These are phyloP conservation scores for Hirschfeldia incana DNA, from an alignment of 345 rosid genomes.

Conservation along the genomic window DNA sequence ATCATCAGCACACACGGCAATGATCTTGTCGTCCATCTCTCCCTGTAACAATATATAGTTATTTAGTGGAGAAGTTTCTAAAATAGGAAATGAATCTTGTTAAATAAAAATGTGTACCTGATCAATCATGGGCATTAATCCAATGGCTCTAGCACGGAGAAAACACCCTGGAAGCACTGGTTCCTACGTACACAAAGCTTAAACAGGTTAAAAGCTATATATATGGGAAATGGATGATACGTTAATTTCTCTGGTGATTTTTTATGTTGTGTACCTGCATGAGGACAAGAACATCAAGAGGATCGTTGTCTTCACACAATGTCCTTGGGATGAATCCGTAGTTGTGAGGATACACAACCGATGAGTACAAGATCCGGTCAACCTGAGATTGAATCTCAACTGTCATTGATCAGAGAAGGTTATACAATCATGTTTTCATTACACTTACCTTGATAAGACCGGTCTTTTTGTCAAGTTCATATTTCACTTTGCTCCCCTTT, in stretches of 20 bases:
- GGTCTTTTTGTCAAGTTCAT: conserved; percentile 97
- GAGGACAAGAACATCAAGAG: conserved; percentile 84
- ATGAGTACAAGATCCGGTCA: conserved; percentile 81
- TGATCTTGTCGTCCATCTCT: conserved; percentile 97
- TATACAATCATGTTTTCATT: not conserved
- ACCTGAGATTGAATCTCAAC: conserved; percentile 48
- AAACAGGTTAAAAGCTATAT: not conserved
- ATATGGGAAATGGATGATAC: not conserved
- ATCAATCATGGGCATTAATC: conserved; percentile 99
- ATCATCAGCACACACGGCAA: conserved; percentile 97
- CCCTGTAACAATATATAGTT: conserved; percentile 47
- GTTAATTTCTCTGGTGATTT: not conserved
- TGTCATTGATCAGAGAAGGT: too few species aligned
- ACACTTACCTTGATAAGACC: conserved; percentile 79
- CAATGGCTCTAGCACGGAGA: conserved; percentile 92
- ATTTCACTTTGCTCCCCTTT: conserved; percentile 96
- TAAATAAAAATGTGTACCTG: conserved; percentile 48
- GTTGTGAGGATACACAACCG: conserved; percentile 97
- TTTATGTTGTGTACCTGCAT: conserved; percentile 67
- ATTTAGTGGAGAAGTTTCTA: not conserved
- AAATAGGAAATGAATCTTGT: not conserved
- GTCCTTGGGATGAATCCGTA: conserved; percentile 94
- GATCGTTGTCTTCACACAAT: conserved; percentile 96
- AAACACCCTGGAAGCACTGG: conserved; percentile 98
- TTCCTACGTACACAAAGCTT: conserved; percentile 51